Conservation (phyloP, 2,329 filamentous ascomycete genomes). For the Phyllosticta citrichinensis region DNA sequence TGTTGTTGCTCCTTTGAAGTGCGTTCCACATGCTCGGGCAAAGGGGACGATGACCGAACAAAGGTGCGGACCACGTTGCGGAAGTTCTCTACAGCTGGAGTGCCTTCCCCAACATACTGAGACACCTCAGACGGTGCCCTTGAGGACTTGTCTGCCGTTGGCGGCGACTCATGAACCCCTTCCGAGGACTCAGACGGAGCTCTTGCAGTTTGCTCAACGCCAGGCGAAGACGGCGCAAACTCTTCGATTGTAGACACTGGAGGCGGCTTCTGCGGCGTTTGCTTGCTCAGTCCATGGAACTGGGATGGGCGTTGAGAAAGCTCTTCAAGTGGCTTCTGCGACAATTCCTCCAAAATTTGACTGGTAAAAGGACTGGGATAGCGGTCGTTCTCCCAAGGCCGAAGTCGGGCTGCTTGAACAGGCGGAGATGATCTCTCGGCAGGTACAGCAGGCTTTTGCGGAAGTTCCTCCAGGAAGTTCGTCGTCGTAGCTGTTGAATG, state of each 20-base stretch:
- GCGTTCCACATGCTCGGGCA: slow-evolving; percentile 1
- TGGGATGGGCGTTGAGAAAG: neutral
- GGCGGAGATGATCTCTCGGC: neutral
- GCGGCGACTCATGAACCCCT: neutral
- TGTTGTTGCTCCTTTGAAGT: neutral
- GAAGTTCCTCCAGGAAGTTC: neutral
- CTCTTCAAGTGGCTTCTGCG: neutral
- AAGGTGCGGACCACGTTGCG: neutral
- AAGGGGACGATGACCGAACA: slow-evolving; percentile 1
- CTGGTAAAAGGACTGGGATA: neutral
- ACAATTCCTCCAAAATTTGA: neutral
- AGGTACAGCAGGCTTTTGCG: neutral
- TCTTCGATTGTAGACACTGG: neutral
- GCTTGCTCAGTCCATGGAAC: neutral
- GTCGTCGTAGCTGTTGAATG: neutral
- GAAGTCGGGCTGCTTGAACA: neutral
- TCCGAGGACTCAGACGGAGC: neutral
- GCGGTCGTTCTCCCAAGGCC: neutral
- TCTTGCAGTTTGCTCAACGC: neutral
- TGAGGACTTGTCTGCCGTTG: neutral
- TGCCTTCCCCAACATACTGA: neutral
- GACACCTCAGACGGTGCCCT: neutral
- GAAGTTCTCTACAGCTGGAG: neutral
- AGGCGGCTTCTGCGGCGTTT: neutral
- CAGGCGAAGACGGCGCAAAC: neutral